Evolutionary conservation across 2,329 filamentous ascomycete species (phyloP).

Genomic region (Monosporascus sp.): DNA sequence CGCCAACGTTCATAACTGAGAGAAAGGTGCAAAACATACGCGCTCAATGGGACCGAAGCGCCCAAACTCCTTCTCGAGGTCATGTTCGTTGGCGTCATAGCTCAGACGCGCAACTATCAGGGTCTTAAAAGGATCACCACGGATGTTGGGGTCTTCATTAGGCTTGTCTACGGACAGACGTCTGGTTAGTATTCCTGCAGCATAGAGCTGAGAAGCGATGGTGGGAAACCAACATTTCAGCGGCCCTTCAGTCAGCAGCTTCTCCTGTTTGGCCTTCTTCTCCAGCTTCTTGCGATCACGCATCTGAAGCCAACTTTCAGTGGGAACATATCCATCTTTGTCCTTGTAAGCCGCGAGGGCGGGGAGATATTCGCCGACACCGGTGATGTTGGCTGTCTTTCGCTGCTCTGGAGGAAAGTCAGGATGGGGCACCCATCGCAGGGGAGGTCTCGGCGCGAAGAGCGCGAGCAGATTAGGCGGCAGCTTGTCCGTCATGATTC

Average conservation of each 20-base stretch:
- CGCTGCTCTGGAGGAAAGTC: constrained; percentile 82
- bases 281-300: constrained; percentile 80
- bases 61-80: constrained; percentile 89
- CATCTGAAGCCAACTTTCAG: constrained; percentile 87
- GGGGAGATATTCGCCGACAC: constrained; percentile 69
- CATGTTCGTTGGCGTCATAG: constrained; percentile 83
- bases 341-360: constrained; percentile 73
- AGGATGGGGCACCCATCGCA: constrained; percentile 80
- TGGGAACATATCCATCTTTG: constrained; percentile 70
- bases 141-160: constrained; percentile 76
- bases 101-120: constrained; percentile 86
- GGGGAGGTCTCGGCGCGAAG: constrained; percentile 87
- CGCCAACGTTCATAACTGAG: not conserved
- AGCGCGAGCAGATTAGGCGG: constrained; percentile 88
- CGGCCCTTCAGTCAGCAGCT: constrained; percentile 58
- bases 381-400: constrained; percentile 66
- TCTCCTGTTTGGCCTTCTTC: constrained; percentile 65
- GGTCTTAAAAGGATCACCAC: constrained; percentile 92
- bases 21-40: constrained; percentile 43
- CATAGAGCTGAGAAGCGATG: not conserved
- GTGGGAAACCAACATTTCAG: constrained; percentile 49
- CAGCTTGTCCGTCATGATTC: constrained; percentile 88
- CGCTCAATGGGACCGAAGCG: constrained; percentile 92
- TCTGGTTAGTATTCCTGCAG: constrained; percentile 9
- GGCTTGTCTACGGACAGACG: constrained; percentile 61